A percentile compares a stretch with the other conserved stretches of the same genome.
Conservation (phyloP, 352 stramenopile species). For the Globisporangium solare region DNA sequence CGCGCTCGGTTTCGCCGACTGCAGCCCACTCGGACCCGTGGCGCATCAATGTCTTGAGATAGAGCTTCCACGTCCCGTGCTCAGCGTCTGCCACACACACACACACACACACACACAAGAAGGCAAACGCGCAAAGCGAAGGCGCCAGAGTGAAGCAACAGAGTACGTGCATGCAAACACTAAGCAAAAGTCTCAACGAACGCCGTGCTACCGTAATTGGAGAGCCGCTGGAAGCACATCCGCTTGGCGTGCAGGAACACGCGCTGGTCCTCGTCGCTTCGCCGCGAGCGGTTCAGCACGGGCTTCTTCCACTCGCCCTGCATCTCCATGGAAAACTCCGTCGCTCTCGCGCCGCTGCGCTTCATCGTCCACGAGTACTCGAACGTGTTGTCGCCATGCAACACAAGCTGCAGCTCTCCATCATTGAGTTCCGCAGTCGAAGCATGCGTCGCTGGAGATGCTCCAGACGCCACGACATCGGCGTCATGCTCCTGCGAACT, state of each 20-base stretch:
- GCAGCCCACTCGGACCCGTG: constrained; percentile 67
- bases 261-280: constrained; percentile 66
- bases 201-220: constrained; percentile 51
- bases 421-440: constrained; percentile 21
- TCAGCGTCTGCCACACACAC: constrained; percentile 48
- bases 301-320: constrained; percentile 61
- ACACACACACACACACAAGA: too few relatives aligned
- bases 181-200: too few relatives aligned
- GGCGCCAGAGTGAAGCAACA: too few relatives aligned
- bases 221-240: constrained; percentile 69
- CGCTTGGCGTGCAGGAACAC: constrained; percentile 51
- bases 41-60: constrained; percentile 61
- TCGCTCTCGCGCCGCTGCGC: constrained; percentile 39
- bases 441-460: neutral
- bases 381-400: constrained; percentile 82
- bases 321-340: constrained; percentile 75
- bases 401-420: constrained; percentile 33
- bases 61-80: constrained; percentile 57
- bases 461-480: neutral
- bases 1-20: constrained; percentile 62
- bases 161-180: too few relatives aligned
- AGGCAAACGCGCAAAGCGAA: too few relatives aligned
- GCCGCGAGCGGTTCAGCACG: constrained; percentile 67
- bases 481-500: neutral
- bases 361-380: constrained; percentile 73